phyloP scores from a whole-genome alignment of 768 basidiomycete species.

The Naganishia vaughanmartiniae region DNA sequence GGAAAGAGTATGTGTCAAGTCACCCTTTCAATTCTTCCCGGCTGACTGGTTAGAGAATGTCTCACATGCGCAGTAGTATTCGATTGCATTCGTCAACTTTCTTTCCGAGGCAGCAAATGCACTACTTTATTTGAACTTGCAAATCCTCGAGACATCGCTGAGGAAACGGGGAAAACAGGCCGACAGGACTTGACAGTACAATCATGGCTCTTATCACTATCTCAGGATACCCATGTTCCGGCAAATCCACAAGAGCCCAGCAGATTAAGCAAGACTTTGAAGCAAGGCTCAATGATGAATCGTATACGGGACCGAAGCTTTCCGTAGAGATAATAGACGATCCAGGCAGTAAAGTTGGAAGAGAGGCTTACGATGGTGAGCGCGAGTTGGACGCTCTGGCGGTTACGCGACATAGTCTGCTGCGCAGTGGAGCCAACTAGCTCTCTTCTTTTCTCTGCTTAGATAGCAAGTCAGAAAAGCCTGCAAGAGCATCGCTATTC shows the following conservation, averaged over 20 bases:
- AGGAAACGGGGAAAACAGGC: background rate
- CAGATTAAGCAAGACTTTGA: constrained; percentile 66
- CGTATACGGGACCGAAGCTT: constrained; percentile 56
- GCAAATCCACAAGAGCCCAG: constrained; percentile 72
- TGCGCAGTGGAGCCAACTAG: background rate
- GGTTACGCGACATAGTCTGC: background rate
- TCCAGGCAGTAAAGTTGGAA: constrained; percentile 63
- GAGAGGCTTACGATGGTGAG: constrained; percentile 72
- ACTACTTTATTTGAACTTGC: too few relatives aligned
- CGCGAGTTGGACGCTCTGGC: background rate
- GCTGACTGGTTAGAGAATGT: constrained; percentile 2
- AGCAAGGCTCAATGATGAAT: constrained; percentile 58
- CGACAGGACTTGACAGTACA: background rate
- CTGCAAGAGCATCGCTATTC: constrained; percentile 77
- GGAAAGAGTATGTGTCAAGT: background rate
- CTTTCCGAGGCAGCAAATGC: too few relatives aligned
- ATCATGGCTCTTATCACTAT: constrained; percentile 89
- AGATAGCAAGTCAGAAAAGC: constrained; percentile 83
- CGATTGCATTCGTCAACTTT: background rate
- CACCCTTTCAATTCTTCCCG: background rate
- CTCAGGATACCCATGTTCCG: constrained; percentile 80
- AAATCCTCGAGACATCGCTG: too few relatives aligned
- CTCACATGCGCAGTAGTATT: constrained; percentile 15
- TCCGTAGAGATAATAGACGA: constrained; percentile 66
- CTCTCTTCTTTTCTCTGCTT: constrained; percentile 13